Percentiles rank a stretch among this genome's conserved stretches.
Evolutionary conservation across 495 filamentous ascomycete genomes (phyloP).

Genomic region (Hyphodiscus hymeniophilus): DNA sequence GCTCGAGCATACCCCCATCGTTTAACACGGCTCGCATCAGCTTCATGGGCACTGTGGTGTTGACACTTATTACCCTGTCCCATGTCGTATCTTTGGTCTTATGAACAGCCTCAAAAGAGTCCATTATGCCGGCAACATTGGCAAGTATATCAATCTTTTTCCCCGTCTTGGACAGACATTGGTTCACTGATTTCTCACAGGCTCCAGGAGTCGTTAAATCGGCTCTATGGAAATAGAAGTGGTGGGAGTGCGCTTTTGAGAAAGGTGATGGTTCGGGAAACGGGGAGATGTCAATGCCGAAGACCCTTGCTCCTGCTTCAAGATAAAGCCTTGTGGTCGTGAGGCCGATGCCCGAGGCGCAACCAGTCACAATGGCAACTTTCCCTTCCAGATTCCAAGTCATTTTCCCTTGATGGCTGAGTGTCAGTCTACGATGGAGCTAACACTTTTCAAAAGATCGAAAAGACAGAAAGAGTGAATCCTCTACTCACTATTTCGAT

Average conservation of each 20-base stretch:
- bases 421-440: too few relatives aligned
- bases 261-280: slow-evolving; percentile 8
- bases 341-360: slow-evolving; percentile 34
- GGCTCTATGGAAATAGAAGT: slow-evolving; percentile 28
- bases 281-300: slow-evolving; percentile 27
- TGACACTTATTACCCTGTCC: slow-evolving; percentile 26
- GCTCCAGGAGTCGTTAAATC: slow-evolving; percentile 23
- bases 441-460: too few relatives aligned
- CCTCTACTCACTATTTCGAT: too few relatives aligned
- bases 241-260: slow-evolving; percentile 23
- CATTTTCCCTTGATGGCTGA: too few relatives aligned
- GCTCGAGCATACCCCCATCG: background rate
- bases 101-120: slow-evolving; percentile 28
- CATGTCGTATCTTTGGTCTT: slow-evolving; percentile 24
- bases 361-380: slow-evolving; percentile 33
- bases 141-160: slow-evolving; percentile 29
- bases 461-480: too few relatives aligned
- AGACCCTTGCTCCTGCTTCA: slow-evolving; percentile 28
- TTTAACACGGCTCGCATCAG: slow-evolving; percentile 31
- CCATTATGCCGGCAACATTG: slow-evolving; percentile 34
- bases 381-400: too few relatives aligned
- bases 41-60: slow-evolving; percentile 30
- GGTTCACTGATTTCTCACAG: slow-evolving; percentile 25
- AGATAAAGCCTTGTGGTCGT: slow-evolving; percentile 31
- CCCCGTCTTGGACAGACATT: slow-evolving; percentile 20